Base-by-base conservation (phyloP, 139 green algal species). In the Eudorina sp. region DNA sequence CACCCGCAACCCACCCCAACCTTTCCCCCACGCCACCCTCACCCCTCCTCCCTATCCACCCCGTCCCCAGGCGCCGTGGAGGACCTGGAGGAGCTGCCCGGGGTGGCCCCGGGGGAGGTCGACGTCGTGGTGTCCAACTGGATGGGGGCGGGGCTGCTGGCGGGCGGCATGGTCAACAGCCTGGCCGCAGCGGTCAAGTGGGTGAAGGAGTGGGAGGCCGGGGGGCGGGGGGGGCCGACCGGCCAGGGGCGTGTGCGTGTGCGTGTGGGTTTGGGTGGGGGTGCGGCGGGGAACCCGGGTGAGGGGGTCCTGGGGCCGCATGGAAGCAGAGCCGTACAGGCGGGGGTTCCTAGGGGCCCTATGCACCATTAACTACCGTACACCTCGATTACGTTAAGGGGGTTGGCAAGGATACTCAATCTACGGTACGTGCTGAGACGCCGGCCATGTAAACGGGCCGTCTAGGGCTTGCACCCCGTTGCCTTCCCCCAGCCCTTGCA, bases 41-140 rank as follows among this genome's bases (percentile, higher is more conserved):
- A 13, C 69, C 34, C 5, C 40, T 53, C 19, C 36, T 77, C 29
- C 31, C 31, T 46, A 13, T 29, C 13, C 74, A 43, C 46, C 43
- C 21, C 3, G 27, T 25, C 36, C 13, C 27, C 40, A 86, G 79
- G 79, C 58, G 58, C 79, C 79, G 48, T 86, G 3, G 60, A 86
- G 58, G 43, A 38, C 2, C 18, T 86, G 41, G 41, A 86, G 43
- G 41, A 86, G 40, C 55, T 86, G 36, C 79, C 79, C 9, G 79
- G 60, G 4, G 25, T 86, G 60, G 25, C 40, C 16, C 60, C 41
- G 4, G 79, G 23, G 3, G 75, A 88, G 31, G 93, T 96, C 29
- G 94, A 97, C 83, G 90, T 97, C 62, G 94, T 97, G 45, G 84
- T 97, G 43, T 94, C 87, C 41, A 92, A 96, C 83, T 97, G 94